Evolutionary conservation across 2,329 filamentous ascomycete genomes (phyloP).

Genomic region (Rachicladosporium sp.): DNA sequence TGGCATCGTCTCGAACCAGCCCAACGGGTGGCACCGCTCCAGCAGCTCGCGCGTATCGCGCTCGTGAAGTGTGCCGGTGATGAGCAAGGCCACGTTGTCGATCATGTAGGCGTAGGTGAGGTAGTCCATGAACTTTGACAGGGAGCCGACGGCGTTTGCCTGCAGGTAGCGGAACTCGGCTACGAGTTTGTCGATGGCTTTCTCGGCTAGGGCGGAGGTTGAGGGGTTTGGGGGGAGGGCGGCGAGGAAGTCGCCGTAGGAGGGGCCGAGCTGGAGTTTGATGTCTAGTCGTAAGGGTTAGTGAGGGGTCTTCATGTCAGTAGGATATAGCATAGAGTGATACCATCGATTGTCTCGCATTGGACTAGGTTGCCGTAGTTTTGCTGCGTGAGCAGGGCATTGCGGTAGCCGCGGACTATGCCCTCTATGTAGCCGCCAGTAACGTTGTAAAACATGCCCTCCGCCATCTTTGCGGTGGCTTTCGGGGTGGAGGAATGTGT

Average conservation of each 20-base stretch:
- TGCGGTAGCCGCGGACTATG: constrained; percentile 93
- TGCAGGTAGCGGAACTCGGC: constrained; percentile 94
- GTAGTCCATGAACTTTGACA: constrained; percentile 95
- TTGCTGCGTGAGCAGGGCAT: constrained; percentile 74
- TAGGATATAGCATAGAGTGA: constrained; percentile 14
- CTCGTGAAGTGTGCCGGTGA: constrained; percentile 95
- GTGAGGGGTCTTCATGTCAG: background rate
- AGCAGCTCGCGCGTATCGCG: constrained; percentile 90
- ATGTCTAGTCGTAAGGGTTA: constrained; percentile 52
- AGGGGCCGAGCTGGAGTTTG: constrained; percentile 90
- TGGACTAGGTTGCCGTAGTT: constrained; percentile 95
- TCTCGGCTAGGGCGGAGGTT: constrained; percentile 84
- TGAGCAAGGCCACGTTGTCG: constrained; percentile 94
- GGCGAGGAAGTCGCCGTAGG: constrained; percentile 93
- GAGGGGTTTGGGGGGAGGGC: constrained; percentile 91
- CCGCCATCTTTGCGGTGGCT: constrained; percentile 24
- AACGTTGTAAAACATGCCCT: constrained; percentile 36
- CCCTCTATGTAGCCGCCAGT: constrained; percentile 79
- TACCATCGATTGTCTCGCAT: constrained; percentile 95
- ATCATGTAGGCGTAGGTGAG: constrained; percentile 99
- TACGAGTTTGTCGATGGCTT: constrained; percentile 95
- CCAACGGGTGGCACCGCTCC: constrained; percentile 89
- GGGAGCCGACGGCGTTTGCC: constrained; percentile 80
- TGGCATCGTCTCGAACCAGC: constrained; percentile 98
- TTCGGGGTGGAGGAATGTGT: background rate